These are phyloP conservation scores for Musa schizocarpa DNA, from an alignment of 176 grass and related monocot genomes.

Conservation along the genomic window DNA sequence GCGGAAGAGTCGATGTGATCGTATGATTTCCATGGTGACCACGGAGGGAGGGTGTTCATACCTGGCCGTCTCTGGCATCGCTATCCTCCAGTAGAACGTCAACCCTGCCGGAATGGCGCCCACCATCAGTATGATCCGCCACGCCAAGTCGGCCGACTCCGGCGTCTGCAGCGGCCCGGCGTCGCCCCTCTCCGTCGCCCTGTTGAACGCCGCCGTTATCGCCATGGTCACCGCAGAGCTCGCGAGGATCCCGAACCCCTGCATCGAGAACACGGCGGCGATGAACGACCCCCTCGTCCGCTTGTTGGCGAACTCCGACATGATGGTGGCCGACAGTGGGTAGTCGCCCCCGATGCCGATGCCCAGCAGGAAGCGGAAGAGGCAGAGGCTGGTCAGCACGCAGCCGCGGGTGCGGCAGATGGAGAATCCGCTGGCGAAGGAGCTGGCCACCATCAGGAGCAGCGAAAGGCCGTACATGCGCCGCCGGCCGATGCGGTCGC, in stretches of 20 bases:
- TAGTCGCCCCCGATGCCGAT: conserved; percentile 76
- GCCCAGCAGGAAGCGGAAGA: conserved; percentile 73
- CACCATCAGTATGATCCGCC: conserved; percentile 38
- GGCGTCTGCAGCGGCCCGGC: conserved; percentile 10
- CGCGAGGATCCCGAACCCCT: conserved; percentile 67
- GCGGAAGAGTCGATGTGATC: background rate
- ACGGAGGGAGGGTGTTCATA: background rate
- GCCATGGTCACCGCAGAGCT: conserved; percentile 75
- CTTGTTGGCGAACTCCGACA: conserved; percentile 78
- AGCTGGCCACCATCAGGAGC: conserved; percentile 37
- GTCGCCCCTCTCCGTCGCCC: conserved; percentile 4
- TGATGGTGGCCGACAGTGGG: conserved; percentile 76
- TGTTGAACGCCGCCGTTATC: conserved; percentile 39
- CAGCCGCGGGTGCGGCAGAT: conserved; percentile 55
- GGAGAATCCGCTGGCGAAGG: conserved; percentile 56
- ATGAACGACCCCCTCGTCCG: conserved; percentile 57
- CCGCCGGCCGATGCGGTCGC: conserved; percentile 25
- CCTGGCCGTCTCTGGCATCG: conserved; percentile 41
- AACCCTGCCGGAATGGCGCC: conserved; percentile 28
- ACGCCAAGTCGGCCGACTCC: conserved; percentile 24
- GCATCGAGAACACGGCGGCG: conserved; percentile 84
- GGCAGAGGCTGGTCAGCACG: conserved; percentile 54
- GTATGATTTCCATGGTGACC: too few species aligned
- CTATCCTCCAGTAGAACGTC: conserved; percentile 35
- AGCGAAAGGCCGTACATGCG: conserved; percentile 30